Evolutionary conservation across 1,139 yeast genomes (phyloP).

Genomic region (Blastobotrys petasosporus): DNA sequence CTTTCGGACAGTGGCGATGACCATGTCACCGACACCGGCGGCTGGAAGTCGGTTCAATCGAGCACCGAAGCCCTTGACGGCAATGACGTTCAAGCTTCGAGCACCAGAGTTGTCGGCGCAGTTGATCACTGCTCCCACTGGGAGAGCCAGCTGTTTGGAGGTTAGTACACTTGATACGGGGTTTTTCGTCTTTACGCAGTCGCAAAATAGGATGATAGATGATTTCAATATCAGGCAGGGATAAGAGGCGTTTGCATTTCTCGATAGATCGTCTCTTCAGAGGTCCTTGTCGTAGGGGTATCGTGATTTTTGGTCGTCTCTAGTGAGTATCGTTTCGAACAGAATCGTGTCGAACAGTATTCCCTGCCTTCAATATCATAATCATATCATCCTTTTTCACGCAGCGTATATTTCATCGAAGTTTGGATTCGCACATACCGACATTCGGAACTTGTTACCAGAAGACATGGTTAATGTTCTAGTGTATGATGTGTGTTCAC

Average conservation of each 20-base stretch:
- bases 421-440: conserved; percentile 54
- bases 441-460: conserved; percentile 99
- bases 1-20: conserved; percentile 99
- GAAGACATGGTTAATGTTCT: conserved; percentile 40
- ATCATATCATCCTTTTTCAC: conserved; percentile 3
- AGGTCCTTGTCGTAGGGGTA: neutral
- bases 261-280: neutral
- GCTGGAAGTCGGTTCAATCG: conserved; percentile 99
- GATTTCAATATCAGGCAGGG: no score
- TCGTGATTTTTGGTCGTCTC: neutral
- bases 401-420: neutral
- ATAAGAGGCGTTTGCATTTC: no score
- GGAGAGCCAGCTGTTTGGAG: conserved; percentile 78
- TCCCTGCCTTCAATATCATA: conserved; percentile 1
- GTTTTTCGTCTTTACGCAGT: no score
- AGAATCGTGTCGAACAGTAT: neutral
- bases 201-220: no score
- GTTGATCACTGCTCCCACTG: conserved; percentile 99
- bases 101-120: conserved; percentile 99
- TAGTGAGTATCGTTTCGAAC: neutral
- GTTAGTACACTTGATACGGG: no score
- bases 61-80: conserved; percentile 99
- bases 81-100: conserved; percentile 96
- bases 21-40: conserved; percentile 99
- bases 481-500: no score